Evolutionary conservation across 139 green algal genomes (phyloP).

Genomic region (Volvox reticuliferus): DNA sequence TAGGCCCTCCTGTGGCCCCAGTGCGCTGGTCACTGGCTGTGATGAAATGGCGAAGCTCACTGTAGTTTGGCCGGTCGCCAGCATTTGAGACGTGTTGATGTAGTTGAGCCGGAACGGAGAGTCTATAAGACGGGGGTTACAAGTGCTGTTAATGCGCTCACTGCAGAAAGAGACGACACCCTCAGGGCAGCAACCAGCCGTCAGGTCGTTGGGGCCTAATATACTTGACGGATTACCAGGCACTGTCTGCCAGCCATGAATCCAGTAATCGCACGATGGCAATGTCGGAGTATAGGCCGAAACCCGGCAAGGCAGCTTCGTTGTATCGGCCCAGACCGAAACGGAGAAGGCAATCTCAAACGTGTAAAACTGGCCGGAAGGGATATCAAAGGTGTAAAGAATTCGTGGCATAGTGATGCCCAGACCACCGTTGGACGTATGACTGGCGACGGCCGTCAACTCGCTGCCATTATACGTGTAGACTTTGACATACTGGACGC

Average conservation of each 20-base stretch:
- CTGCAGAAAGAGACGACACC: slow-evolving; percentile 43
- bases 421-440: neutral
- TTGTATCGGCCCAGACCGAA: slow-evolving; percentile 36
- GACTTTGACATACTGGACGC: slow-evolving; percentile 13
- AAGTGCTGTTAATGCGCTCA: slow-evolving; percentile 24
- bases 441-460: neutral
- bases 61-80: neutral
- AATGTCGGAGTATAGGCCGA: slow-evolving; percentile 27
- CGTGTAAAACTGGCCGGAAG: slow-evolving; percentile 22
- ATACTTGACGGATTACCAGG: neutral
- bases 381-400: slow-evolving; percentile 29
- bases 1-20: slow-evolving; percentile 3
- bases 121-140: slow-evolving; percentile 42
- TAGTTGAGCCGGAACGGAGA: slow-evolving; percentile 42
- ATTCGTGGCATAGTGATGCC: slow-evolving; percentile 1
- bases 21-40: neutral
- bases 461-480: slow-evolving; percentile 38
- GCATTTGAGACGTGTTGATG: neutral
- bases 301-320: slow-evolving; percentile 48
- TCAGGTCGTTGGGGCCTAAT: neutral
- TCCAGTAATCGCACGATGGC: slow-evolving; percentile 59
- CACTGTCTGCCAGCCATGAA: slow-evolving; percentile 57
- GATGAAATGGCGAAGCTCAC: slow-evolving; percentile 20
- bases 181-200: slow-evolving; percentile 48
- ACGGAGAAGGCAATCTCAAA: slow-evolving; percentile 45